Evolutionary conservation across 495 filamentous ascomycete genomes (phyloP), one percentile per base, ranked within the genome.

Genomic region (Penicillium verhagenii): DNA sequence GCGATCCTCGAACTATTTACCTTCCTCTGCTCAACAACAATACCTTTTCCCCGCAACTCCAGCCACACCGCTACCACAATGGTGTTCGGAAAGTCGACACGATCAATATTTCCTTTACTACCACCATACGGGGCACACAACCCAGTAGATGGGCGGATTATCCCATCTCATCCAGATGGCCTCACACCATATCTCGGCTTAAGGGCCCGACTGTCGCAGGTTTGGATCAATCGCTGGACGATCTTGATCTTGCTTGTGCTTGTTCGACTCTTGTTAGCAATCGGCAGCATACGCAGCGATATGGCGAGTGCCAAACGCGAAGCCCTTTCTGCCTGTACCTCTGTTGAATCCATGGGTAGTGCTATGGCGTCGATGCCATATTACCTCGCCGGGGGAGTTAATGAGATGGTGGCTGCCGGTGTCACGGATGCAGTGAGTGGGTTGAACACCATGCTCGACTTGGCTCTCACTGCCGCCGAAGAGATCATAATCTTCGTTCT

Each of bases 151-250:
- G 69, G 68, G 1, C 64, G 60, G 9, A 66, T 69, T 19, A 61
- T 67, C 26, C 63, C 67, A 19, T 54, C 68, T 6, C 66, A 75
- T 57, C 86, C 92, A 29, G 93, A 97, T 68, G 82, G 93, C 54
- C 82, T 95, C 63, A 98, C 91, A 45, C 95, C 94, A 25, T 97
- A 97, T 65, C 87, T 98, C 28, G 94, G 93, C 50, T 81, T 96
- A 59, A 85, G 86, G 57, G 88, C 94, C 54, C 84, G 92, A 54
- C 79, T 97, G 38, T 98, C 94, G 25, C 94, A 98, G 78, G 76
- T 91, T 65, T 96, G 92, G 91, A 87, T 97, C 77, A 97, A 97
- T 78, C 80, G 88, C 72, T 98, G 95, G 95, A 97, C 94, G 37
- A 78, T 98, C 52, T 80, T 98, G 40, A 76, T 98, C 9, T 66